Conservation (phyloP, 495 filamentous ascomycete species). For the Talaromyces liani region DNA sequence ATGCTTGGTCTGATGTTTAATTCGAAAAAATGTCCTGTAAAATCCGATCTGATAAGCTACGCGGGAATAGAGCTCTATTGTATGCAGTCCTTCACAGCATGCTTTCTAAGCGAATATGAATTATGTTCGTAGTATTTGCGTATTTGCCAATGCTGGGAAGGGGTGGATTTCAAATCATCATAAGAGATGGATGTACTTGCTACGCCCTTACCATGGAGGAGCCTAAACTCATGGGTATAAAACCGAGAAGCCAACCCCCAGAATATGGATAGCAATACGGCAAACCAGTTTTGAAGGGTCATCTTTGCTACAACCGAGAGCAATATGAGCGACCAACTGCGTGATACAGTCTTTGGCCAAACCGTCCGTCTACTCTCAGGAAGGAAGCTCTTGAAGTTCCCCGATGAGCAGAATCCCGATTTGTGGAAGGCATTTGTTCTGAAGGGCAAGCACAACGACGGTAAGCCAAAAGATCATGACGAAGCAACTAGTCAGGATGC, state of each 20-base stretch:
- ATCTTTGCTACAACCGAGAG: not conserved
- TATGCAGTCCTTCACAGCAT: not conserved
- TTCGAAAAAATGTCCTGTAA: not conserved
- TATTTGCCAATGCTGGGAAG: no score
- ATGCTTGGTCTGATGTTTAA: not conserved
- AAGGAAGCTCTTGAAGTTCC: not conserved
- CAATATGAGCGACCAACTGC: not conserved
- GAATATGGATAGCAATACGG: no score
- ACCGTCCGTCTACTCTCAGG: not conserved
- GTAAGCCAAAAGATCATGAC: not conserved
- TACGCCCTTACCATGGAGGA: no score
- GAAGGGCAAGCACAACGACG: not conserved
- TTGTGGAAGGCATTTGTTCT: not conserved
- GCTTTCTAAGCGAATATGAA: not conserved
- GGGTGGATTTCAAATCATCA: no score
- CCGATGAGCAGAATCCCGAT: not conserved
- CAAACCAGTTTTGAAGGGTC: no score
- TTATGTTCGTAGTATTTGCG: not conserved
- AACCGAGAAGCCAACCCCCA: no score
- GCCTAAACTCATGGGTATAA: no score
- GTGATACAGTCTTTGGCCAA: slow-evolving; percentile 1
- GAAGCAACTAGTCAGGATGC: not conserved
- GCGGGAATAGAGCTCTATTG: not conserved
- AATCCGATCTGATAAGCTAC: not conserved
- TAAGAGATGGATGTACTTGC: no score